Base-by-base conservation (phyloP, 2,329 filamentous ascomycete genomes). In the Stachybotrys chartarum region DNA sequence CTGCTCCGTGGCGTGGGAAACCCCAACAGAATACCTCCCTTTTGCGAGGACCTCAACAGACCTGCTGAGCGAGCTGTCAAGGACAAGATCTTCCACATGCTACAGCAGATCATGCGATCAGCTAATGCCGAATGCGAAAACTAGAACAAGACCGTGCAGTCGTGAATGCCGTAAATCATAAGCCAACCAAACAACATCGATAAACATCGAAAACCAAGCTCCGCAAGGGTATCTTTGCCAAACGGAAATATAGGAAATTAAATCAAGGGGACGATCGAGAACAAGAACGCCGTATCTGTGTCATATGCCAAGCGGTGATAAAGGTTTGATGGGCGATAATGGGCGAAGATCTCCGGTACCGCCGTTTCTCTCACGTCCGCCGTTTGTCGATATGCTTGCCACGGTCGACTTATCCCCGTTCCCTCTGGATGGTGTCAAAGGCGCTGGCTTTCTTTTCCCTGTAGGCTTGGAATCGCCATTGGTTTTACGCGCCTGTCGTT, bases 251-350 rank as follows among this genome's bases (percentile, higher is more conserved):
- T 8, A 12, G 10, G 45, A 42, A 42, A 14, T 47, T 8, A n/a
- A 17, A 44, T 44, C 39, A 24, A 47, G n/a, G 45, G 7, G 8
- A 47, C n/a, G n/a, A 10, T 42, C 3, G 5, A 42, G 35, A 14
- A 8, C 45, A 47, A 47, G 17, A 24, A n/a, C 45, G 18, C 45
- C n/a, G 16, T 24, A 4, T 24, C 11, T 47, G 45, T 2, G n/a
- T 47, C 45, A 81, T 60, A 86, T 80, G 58, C 82, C 80, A 64
- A 85, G 72, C 12, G 84, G 84, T 42, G 83, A 87, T 50, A 87
- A 69, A 47, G 84, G 84, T 68, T 85, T 83, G 64, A 87, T 86
- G 5, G 84, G 84, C 57, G 84, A 87, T 42, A 87, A 68, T 3
- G 82, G 82, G 48, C 80, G 74, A 48, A 84, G 62, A 53, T 82